Evolutionary conservation across 2,329 filamentous ascomycete genomes (phyloP).

Genomic region (Xylaria sp.): DNA sequence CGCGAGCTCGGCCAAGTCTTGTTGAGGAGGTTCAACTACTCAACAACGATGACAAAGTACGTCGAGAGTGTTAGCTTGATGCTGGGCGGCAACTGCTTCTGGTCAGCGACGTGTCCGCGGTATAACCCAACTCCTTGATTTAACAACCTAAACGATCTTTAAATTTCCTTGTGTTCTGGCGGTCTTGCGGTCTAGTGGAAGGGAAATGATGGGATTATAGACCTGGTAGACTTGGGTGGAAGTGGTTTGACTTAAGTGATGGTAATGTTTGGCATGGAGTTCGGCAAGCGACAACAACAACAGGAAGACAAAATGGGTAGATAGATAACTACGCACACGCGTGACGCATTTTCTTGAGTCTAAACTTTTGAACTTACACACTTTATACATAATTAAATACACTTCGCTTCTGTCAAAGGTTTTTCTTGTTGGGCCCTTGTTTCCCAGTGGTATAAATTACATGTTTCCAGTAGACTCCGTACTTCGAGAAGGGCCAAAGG

Average conservation of each 20-base stretch:
- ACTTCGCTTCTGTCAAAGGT: constrained; percentile 19
- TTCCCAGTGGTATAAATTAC: constrained; percentile 21
- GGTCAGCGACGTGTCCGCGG: constrained; percentile 38
- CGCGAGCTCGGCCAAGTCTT: constrained; percentile 35
- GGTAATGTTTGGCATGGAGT: constrained; percentile 18
- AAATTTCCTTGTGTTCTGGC: not conserved
- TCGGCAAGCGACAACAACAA: not conserved
- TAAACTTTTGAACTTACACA: constrained; percentile 9
- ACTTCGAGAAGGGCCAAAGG: too few relatives aligned
- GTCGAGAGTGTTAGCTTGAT: constrained; percentile 39
- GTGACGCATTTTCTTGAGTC: constrained; percentile 19
- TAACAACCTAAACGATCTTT: constrained; percentile 5
- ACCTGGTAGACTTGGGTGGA: not conserved
- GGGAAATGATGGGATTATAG: constrained; percentile 9
- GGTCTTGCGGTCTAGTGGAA: not conserved
- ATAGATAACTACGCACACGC: constrained; percentile 37
- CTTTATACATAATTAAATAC: constrained; percentile 37
- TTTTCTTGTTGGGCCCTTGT: constrained; percentile 6
- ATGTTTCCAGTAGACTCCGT: too few relatives aligned
- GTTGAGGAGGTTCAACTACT: constrained; percentile 33
- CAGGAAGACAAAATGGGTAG: constrained; percentile 23
- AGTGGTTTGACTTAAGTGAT: constrained; percentile 6
- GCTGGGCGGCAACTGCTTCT: constrained; percentile 40
- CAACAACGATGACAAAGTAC: constrained; percentile 36
- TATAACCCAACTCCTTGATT: constrained; percentile 33